These are phyloP conservation scores for Cornus controversa DNA, from an alignment of 148 eudicot species.

Conservation along the genomic window DNA sequence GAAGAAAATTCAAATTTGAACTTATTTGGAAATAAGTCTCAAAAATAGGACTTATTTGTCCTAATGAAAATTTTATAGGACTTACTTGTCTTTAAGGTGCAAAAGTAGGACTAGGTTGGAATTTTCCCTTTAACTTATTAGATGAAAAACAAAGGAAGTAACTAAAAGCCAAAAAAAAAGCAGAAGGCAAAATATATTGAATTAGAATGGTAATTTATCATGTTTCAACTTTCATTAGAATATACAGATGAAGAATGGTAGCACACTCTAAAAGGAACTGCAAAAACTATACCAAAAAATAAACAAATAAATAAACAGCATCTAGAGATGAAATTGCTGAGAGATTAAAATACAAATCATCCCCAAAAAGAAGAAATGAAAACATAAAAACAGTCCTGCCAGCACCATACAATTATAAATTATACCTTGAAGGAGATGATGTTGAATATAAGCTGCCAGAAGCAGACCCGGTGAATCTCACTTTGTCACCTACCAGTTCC, in stretches of 20 bases:
- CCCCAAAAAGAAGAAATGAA: neutral
- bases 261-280: neutral
- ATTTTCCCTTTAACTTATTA: no score
- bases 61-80: no score
- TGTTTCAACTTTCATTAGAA: no score
- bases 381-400: neutral
- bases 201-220: no score
- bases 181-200: no score
- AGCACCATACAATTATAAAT: neutral
- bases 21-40: no score
- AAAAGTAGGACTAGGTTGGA: no score
- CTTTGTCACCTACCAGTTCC: conserved; percentile 65
- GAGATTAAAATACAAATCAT: neutral
- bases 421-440: conserved; percentile 58
- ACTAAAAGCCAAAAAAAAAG: no score
- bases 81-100: no score
- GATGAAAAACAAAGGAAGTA: no score
- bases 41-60: no score
- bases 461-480: conserved; percentile 57
- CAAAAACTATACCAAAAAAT: neutral
- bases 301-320: neutral
- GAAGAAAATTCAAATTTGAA: no score
- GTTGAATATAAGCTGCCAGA: conserved; percentile 51
- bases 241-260: neutral
- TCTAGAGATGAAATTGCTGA: neutral